phyloP scores from a whole-genome alignment of 768 basidiomycete species.

The Hypholoma sublateritium region DNA sequence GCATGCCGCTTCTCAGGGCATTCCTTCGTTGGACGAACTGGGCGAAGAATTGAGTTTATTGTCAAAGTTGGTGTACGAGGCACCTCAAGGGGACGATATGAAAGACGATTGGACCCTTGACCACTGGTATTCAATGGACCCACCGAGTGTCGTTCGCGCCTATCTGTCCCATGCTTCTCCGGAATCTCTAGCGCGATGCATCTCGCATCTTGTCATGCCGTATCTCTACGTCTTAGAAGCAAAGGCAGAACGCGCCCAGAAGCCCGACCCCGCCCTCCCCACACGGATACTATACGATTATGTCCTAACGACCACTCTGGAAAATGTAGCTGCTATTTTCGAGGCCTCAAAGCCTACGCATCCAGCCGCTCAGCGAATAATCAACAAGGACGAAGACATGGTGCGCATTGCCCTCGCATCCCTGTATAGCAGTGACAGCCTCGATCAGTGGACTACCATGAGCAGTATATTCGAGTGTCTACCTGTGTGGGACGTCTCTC shows the following conservation, averaged over 20 bases:
- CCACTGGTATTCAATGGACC: constrained; percentile 70
- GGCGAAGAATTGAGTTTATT: constrained; percentile 93
- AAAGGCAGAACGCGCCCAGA: constrained; percentile 77
- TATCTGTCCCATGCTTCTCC: constrained; percentile 77
- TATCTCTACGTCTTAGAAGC: constrained; percentile 93
- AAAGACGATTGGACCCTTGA: constrained; percentile 72
- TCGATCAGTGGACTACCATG: constrained; percentile 82
- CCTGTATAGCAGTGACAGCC: constrained; percentile 77
- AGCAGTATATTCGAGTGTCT: constrained; percentile 93
- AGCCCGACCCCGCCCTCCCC: constrained; percentile 65
- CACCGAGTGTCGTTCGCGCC: constrained; percentile 63
- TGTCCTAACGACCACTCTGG: constrained; percentile 65
- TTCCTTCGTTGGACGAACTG: constrained; percentile 76
- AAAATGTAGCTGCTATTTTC: constrained; percentile 73
- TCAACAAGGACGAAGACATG: constrained; percentile 82
- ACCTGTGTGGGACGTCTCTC: constrained; percentile 78
- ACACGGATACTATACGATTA: constrained; percentile 70
- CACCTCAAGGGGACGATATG: constrained; percentile 43
- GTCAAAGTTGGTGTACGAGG: constrained; percentile 84
- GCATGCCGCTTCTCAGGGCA: constrained; percentile 79
- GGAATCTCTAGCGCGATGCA: constrained; percentile 61
- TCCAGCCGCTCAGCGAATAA: constrained; percentile 63
- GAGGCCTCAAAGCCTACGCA: constrained; percentile 92
- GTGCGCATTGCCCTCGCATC: constrained; percentile 85
- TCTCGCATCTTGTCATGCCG: constrained; percentile 80